A percentile compares a stretch with the other conserved stretches of the same genome.
phyloP scores from a whole-genome alignment of 345 rosid species.

The Sisymbrium irio region DNA sequence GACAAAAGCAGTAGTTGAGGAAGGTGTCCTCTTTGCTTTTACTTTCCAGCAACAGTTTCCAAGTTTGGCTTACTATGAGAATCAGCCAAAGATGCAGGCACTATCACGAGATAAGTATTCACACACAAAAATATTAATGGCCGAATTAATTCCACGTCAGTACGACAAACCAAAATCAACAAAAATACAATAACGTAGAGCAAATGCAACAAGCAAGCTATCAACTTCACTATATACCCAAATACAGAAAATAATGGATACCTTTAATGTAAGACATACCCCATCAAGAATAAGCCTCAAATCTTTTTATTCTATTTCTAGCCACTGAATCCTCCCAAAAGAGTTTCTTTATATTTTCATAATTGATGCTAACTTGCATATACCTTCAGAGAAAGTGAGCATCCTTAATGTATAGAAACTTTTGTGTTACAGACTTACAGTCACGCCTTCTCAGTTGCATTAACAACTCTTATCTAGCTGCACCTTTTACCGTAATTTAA shows the following conservation, averaged over 20 bases:
- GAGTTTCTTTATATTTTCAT: not conserved
- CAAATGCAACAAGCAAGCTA: constrained; percentile 21
- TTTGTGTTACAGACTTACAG: not conserved
- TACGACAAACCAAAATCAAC: constrained; percentile 13
- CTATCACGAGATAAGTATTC: constrained; percentile 9
- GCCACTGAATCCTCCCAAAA: constrained; percentile 5
- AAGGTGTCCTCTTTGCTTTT: constrained; percentile 4
- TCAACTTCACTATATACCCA: constrained; percentile 25
- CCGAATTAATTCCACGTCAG: not conserved
- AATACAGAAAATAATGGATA: constrained; percentile 16
- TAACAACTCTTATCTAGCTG: not conserved
- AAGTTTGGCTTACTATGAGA: constrained; percentile 32
- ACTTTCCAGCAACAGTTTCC: constrained; percentile 26
- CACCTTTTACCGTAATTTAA: not conserved
- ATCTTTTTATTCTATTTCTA: constrained; percentile 6
- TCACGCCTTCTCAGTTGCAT: not conserved
- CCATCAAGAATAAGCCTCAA: too few species aligned
- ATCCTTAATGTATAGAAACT: not conserved
- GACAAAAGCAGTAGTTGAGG: constrained; percentile 17
- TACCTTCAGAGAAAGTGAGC: not conserved
- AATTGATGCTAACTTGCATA: constrained; percentile 7
- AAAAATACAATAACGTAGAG: constrained; percentile 7
- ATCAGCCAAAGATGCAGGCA: constrained; percentile 19
- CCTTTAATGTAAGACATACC: not conserved
- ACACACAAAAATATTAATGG: not conserved